Conservation (phyloP, 371 early-diverging fungal species). For the Rhizopus arrhizus region DNA sequence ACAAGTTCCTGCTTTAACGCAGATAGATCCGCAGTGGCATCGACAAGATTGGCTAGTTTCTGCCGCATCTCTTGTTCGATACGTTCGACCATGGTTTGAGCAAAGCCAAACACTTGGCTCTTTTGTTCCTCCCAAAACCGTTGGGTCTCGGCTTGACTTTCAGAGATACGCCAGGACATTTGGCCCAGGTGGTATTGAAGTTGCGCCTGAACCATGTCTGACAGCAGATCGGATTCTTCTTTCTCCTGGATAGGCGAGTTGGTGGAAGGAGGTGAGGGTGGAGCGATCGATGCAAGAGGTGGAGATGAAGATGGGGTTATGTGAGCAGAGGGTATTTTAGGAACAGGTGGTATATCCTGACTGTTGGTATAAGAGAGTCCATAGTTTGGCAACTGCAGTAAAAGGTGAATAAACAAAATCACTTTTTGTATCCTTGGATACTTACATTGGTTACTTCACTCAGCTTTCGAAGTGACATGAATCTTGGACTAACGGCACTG, state of each 20-base stretch:
- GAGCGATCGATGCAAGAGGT: background rate
- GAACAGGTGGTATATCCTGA: constrained; percentile 20
- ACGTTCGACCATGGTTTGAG: constrained; percentile 21
- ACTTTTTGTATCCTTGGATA: constrained; percentile 1
- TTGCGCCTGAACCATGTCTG: constrained; percentile 33
- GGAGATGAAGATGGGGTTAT: constrained; percentile 1
- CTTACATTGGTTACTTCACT: constrained; percentile 39
- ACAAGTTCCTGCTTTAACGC: constrained; percentile 18
- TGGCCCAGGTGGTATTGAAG: constrained; percentile 36
- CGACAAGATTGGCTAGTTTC: background rate
- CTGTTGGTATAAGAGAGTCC: constrained; percentile 14
- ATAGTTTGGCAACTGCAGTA: constrained; percentile 22
- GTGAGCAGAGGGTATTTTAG: constrained; percentile 19
- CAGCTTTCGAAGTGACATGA: constrained; percentile 48
- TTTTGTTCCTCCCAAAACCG: constrained; percentile 46
- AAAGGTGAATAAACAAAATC: background rate
- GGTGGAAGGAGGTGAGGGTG: background rate
- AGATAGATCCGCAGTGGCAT: background rate
- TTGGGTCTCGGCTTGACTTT: constrained; percentile 35
- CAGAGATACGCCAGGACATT: constrained; percentile 35
- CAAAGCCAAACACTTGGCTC: constrained; percentile 38
- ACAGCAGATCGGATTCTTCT: constrained; percentile 1
- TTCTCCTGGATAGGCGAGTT: background rate
- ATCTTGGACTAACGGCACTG: constrained; percentile 50
- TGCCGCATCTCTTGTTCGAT: constrained; percentile 14